phyloP scores from a whole-genome alignment of 202 grass and related monocot genomes.

The Panicum virgatum region DNA sequence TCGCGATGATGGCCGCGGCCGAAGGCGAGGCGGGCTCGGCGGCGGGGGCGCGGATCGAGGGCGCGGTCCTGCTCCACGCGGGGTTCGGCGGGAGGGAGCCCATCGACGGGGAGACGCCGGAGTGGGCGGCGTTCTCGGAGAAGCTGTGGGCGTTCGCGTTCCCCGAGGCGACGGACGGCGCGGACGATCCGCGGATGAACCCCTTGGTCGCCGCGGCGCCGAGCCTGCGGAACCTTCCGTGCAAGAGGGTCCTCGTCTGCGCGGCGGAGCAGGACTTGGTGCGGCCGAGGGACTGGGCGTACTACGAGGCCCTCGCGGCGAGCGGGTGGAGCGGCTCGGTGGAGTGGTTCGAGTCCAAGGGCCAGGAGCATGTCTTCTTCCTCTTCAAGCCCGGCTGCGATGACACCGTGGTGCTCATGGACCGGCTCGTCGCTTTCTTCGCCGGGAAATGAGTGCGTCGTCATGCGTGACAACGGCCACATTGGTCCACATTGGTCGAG shows the following conservation, averaged over 20 bases:
- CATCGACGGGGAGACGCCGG: slow-evolving; percentile 18
- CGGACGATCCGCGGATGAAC: slow-evolving; percentile 52
- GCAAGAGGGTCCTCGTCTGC: slow-evolving; percentile 53
- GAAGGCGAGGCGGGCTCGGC: neutral
- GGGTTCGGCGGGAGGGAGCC: slow-evolving; percentile 51
- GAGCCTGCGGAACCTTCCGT: slow-evolving; percentile 34
- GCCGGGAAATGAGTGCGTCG: neutral
- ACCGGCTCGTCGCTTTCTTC: slow-evolving; percentile 39
- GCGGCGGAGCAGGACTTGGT: slow-evolving; percentile 28
- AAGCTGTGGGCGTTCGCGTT: slow-evolving; percentile 39
- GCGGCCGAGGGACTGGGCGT: slow-evolving; percentile 31
- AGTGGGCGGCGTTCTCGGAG: neutral
- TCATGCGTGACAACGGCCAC: neutral
- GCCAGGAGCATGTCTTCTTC: slow-evolving; percentile 48
- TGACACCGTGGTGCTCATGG: slow-evolving; percentile 36
- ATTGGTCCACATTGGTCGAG: neutral
- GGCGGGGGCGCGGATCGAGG: slow-evolving; percentile 30
- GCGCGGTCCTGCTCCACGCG: slow-evolving; percentile 43
- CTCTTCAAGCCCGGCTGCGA: neutral
- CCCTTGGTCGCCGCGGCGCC: neutral
- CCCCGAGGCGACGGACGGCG: slow-evolving; percentile 25
- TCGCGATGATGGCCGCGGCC: slow-evolving; percentile 14
- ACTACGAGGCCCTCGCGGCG: slow-evolving; percentile 42
- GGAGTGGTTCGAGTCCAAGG: slow-evolving; percentile 51
- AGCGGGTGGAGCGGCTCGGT: slow-evolving; percentile 40